These are phyloP conservation scores for Sonneratia caseolaris DNA, from an alignment of 345 rosid genomes.

Conservation along the genomic window DNA sequence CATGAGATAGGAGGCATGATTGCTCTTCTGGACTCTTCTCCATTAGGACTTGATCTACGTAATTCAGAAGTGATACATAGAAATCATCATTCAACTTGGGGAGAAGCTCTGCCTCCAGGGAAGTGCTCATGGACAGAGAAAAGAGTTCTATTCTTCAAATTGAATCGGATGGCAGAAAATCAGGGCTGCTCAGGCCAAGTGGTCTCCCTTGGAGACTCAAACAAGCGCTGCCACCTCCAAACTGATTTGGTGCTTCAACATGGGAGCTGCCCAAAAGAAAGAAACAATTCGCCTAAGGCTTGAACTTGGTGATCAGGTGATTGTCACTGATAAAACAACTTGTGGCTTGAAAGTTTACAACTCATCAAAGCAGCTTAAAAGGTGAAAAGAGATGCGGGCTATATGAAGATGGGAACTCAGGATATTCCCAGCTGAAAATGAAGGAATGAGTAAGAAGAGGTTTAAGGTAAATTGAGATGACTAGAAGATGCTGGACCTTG, in stretches of 20 bases:
- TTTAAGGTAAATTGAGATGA: background rate
- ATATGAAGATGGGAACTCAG: background rate
- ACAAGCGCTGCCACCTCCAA: background rate
- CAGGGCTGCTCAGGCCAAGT: background rate
- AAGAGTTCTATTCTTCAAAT: background rate
- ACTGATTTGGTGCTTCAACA: background rate
- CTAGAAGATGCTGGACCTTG: background rate
- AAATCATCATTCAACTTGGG: constrained; percentile 10
- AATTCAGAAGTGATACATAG: constrained; percentile 16
- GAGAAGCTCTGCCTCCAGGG: background rate
- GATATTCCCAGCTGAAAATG: background rate
- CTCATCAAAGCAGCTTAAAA: background rate
- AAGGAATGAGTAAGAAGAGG: background rate
- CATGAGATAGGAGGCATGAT: constrained; percentile 9
- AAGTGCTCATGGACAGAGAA: background rate
- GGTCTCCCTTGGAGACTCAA: background rate
- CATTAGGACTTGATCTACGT: constrained; percentile 24
- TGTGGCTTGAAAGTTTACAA: background rate
- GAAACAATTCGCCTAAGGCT: background rate
- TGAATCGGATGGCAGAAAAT: background rate
- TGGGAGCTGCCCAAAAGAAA: background rate
- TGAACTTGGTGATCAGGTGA: background rate
- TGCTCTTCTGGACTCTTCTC: constrained; percentile 19
- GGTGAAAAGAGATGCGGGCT: background rate
- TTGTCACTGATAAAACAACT: background rate